Conservation (phyloP, 1,284 basidiomycete genomes). For the Volvariella surrecta region DNA sequence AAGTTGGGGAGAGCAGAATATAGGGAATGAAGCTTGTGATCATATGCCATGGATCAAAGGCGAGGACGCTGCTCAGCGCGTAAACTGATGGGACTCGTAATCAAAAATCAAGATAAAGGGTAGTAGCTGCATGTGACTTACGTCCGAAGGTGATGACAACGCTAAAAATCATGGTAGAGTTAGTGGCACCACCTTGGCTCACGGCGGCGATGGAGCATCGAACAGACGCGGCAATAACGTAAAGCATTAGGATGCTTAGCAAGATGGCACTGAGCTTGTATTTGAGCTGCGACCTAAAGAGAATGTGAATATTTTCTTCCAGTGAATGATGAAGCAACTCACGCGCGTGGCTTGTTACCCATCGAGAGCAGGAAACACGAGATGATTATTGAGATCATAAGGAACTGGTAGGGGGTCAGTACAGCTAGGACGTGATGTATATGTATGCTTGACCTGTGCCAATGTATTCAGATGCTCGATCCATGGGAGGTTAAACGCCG, state of each 20-base stretch:
- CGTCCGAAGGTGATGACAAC: conserved; percentile 82
- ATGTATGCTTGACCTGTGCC: conserved; percentile 45
- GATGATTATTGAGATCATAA: conserved; percentile 78
- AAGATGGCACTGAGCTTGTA: conserved; percentile 76
- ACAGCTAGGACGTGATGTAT: too few species aligned
- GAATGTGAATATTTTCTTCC: too few species aligned
- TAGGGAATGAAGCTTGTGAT: conserved; percentile 89
- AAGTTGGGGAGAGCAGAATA: conserved; percentile 81
- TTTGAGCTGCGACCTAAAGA: conserved; percentile 68
- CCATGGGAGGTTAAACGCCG: conserved; percentile 57
- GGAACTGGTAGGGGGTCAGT: conserved; percentile 44
- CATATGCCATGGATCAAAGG: conserved; percentile 92
- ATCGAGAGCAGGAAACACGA: conserved; percentile 93
- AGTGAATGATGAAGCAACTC: conserved; percentile 20
- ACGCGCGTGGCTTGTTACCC: conserved; percentile 93
- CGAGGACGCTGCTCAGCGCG: conserved; percentile 70
- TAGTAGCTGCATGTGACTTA: conserved; percentile 21
- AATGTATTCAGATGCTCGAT: conserved; percentile 78
- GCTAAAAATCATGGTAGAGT: conserved; percentile 78
- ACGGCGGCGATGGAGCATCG: conserved; percentile 69
- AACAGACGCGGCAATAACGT: conserved; percentile 71
- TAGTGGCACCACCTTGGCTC: conserved; percentile 51
- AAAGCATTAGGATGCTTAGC: conserved; percentile 76
- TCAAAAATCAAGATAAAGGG: background rate
- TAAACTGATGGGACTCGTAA: conserved; percentile 42